Evolutionary conservation across 495 filamentous ascomycete species (phyloP).

Genomic region (Tuber melanosporum): DNA sequence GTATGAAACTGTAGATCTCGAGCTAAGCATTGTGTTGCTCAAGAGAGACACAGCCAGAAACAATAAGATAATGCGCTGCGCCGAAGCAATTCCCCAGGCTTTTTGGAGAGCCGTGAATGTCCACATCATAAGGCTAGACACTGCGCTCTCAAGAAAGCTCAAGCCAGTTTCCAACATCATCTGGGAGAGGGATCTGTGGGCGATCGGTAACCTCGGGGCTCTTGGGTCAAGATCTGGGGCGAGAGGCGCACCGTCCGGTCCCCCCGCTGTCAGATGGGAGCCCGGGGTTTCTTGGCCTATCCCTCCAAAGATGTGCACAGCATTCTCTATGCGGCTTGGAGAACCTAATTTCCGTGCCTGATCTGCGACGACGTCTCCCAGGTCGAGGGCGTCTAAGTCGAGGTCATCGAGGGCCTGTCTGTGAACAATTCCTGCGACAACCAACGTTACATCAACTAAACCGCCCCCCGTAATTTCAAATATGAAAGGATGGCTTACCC

Average conservation of each 20-base stretch:
- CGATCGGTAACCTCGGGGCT: constrained; percentile 49
- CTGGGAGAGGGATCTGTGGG: constrained; percentile 58
- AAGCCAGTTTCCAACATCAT: constrained; percentile 64
- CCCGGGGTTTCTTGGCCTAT: constrained; percentile 66
- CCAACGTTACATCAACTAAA: constrained; percentile 6
- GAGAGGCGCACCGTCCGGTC: constrained; percentile 7
- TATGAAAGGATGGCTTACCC: constrained; percentile 37
- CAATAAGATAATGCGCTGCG: constrained; percentile 66
- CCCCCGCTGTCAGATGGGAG: constrained; percentile 53
- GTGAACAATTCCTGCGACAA: constrained; percentile 57
- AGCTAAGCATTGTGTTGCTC: constrained; percentile 65
- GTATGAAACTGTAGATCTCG: constrained; percentile 63
- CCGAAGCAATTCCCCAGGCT: constrained; percentile 61
- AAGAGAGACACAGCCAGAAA: constrained; percentile 61
- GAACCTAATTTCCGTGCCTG: constrained; percentile 76
- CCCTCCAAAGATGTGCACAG: constrained; percentile 81
- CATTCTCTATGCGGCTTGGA: constrained; percentile 80
- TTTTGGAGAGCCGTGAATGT: constrained; percentile 57
- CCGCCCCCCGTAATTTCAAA: constrained; percentile 9
- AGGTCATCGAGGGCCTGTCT: constrained; percentile 73
- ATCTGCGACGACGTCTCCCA: constrained; percentile 77
- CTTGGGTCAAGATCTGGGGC: constrained; percentile 20
- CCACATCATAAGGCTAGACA: constrained; percentile 69
- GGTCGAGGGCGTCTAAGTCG: constrained; percentile 72
- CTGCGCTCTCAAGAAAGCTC: constrained; percentile 62